Base-by-base conservation (phyloP, 2,329 filamentous ascomycete species). In the Berkeleyomyces basicola region DNA sequence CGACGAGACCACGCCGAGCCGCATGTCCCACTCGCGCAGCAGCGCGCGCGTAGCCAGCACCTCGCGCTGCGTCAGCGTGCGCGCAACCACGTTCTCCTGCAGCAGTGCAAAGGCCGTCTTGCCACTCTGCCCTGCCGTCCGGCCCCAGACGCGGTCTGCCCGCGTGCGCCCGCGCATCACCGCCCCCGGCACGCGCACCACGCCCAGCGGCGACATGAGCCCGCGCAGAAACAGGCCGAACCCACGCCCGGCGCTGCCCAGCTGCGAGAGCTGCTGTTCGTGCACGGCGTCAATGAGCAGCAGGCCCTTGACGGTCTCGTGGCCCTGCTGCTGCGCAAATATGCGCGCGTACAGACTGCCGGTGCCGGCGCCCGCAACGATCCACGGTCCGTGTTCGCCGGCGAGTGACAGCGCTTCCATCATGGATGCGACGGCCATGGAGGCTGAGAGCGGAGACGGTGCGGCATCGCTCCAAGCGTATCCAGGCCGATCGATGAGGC, bases 401-500 rank as follows among this genome's bases (percentile, higher is more conserved):
- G 87, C 83, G 47, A 83, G 78, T 1, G 86, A 85, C 4, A 99
- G 80, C 2, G 90, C 89, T 74, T 97, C 91, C 51, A 89, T 91
- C 36, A 97, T 77, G 0, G 85, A 89, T 69, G 96, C 90, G 4
- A 88, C 85, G n/a, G 88, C 86, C 82, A 96, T 96, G 51, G 91
- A 90, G 3, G 90, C 92, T 4, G 89, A 95, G 68, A 96, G 85
- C 0, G 93, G 93, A 4, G 91, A 96, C 1, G 93, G 93, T 0
- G 92, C 90, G 62, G 93, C 92, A 73, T 99, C 93, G 57, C 81
- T 84, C 78, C 90, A 96, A 5, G 82, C 92, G 63, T 92, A 81
- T 1, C 93, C 93, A 0, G 93, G 93, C 31, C 93, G 86, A 71
- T 99, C 93, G 71, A 89, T 91, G 73, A 96, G 96, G 78, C 93